Evolutionary conservation across 805 yeast genomes (phyloP), one percentile per base, ranked within the genome.

Genomic region (Starmera pachycereana): DNA sequence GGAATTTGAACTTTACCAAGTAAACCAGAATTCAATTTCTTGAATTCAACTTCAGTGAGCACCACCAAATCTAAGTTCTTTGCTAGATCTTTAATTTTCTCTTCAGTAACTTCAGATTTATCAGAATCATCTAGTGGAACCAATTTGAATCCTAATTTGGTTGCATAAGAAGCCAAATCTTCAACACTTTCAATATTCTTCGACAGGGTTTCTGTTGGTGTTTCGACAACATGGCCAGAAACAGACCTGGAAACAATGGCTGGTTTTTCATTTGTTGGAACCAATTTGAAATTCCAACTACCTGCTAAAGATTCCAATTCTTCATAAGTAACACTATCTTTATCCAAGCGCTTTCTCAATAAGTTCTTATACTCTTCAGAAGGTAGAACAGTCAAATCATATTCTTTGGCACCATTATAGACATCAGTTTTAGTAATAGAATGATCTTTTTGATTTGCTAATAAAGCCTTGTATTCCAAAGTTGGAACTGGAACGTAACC

Each of bases 321-420:
- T 2, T 56, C 63, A 36, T 55, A 54, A 9, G 58, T 47, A 18
- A 56, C 25, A 6, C 49, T 49, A n/a, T 51, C 51, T 14, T 42
- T 44, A 16, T 32, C 32, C 36, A 44, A 45, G 36, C 52, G 55
- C 13, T 50, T 56, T 33, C 54, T 58, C 37, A 67, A 43, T 18
- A 70, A 48, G 2, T 50, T 40, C 36, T 54, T 57, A 46, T 68
- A 71, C 40, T 71, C 76, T 0, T 67, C 72, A 6, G 55, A 46
- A 2, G 76, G 65, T 34, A 73, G 45, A 1, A 72, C 67, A 3
- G 68, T 60, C 37, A 73, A 50, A 8, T 67, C 66, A 46, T 68
- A 66, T 12, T 54, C 54, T 49, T 62, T 65, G 4, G 78, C 61
- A 14, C 53, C 56, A 31, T 55, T 50, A 39, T 58, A 57, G 6